Conservation (phyloP, 2,329 filamentous ascomycete species). For the Tolypocladium amazonense region DNA sequence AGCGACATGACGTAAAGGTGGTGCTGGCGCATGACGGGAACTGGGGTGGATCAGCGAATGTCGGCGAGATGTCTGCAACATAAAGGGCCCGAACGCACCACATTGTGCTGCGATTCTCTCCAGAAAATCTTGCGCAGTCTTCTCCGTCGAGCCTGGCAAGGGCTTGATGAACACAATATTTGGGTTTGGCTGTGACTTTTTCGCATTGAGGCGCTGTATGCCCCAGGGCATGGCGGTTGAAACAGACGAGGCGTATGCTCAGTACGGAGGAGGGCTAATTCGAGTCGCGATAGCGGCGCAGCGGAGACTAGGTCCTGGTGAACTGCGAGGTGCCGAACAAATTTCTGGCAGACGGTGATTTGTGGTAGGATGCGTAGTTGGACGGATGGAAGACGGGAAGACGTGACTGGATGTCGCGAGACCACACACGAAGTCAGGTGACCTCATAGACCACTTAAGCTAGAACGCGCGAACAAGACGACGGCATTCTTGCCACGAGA, state of each 20-base stretch:
- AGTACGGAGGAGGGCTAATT: background rate
- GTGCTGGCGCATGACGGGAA: slow-evolving; percentile 60
- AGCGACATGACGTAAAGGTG: slow-evolving; percentile 56
- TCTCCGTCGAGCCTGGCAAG: slow-evolving; percentile 52
- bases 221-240: slow-evolving; percentile 56
- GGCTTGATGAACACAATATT: slow-evolving; percentile 81
- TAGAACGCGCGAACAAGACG: too few species aligned
- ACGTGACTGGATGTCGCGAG: background rate
- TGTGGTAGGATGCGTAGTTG: background rate
- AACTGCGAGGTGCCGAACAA: background rate
- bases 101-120: slow-evolving; percentile 75
- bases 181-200: slow-evolving; percentile 61
- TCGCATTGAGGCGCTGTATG: slow-evolving; percentile 69
- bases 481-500: too few species aligned
- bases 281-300: background rate
- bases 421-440: slow-evolving; percentile 10
- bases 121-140: slow-evolving; percentile 57
- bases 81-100: slow-evolving; percentile 26
- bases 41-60: slow-evolving; percentile 18
- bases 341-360: background rate
- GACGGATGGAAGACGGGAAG: background rate
- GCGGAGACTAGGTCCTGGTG: background rate
- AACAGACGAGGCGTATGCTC: background rate
- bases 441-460: background rate
- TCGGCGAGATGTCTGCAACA: background rate